A percentile compares a stretch with the other conserved stretches of the same genome.
phyloP scores from a whole-genome alignment of 257 asterid genomes.

The Fraxinus quadrangulata region DNA sequence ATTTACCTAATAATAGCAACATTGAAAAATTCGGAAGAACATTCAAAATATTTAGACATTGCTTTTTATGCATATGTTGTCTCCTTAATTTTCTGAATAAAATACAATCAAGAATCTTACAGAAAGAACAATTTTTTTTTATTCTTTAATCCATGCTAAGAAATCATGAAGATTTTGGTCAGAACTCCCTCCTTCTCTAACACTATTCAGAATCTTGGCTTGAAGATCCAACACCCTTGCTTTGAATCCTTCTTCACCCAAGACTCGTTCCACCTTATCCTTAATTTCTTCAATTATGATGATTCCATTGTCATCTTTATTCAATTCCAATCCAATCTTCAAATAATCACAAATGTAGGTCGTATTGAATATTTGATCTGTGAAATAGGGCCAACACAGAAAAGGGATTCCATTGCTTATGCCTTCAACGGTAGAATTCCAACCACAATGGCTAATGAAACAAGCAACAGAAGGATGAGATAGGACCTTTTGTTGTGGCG shows the following conservation, averaged over 20 bases:
- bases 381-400: conserved; percentile 65
- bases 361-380: conserved; percentile 50
- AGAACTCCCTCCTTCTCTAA: conserved; percentile 11
- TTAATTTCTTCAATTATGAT: conserved; percentile 30
- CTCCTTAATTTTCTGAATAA: neutral
- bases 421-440: conserved; percentile 59
- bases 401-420: conserved; percentile 55
- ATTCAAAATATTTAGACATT: too few relatives aligned
- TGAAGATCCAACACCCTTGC: conserved; percentile 21
- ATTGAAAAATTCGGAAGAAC: too few relatives aligned
- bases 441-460: conserved; percentile 63
- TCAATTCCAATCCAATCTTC: conserved; percentile 32
- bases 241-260: neutral
- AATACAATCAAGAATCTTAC: neutral
- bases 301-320: conserved; percentile 35
- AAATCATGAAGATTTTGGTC: conserved; percentile 15
- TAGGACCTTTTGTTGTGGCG: conserved; percentile 50
- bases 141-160: neutral
- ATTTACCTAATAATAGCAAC: too few relatives aligned
- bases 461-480: conserved; percentile 59
- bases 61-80: too few relatives aligned
- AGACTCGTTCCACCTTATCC: conserved; percentile 6
- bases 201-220: conserved; percentile 14
- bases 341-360: conserved; percentile 50
- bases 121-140: neutral